These are phyloP conservation scores for Chaetomium globosum DNA, from an alignment of 2,329 filamentous ascomycete species.

Conservation along the genomic window DNA sequence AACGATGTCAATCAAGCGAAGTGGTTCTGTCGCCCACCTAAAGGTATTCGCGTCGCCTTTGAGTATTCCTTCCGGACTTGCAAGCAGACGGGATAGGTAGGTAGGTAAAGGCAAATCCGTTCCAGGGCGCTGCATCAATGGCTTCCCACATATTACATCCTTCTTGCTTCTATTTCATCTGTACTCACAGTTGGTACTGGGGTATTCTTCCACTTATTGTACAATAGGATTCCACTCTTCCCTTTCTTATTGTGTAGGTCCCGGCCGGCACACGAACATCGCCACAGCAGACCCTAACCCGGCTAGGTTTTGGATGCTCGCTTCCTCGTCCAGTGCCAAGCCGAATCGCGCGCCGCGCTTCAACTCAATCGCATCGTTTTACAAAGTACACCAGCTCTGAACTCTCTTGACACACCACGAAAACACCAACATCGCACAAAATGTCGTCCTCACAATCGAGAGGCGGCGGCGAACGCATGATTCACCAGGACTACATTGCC, in stretches of 20 bases:
- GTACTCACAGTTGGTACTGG: neutral
- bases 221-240: neutral
- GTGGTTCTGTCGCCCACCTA: neutral
- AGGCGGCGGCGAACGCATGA: constrained; percentile 57
- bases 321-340: neutral
- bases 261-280: neutral
- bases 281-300: constrained; percentile 9
- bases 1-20: neutral
- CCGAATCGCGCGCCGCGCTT: constrained; percentile 11
- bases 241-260: neutral
- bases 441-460: constrained; percentile 43
- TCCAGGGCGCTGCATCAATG: neutral
- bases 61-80: neutral
- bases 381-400: neutral
- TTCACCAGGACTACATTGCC: constrained; percentile 96
- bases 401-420: neutral
- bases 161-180: neutral
- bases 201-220: no score
- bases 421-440: constrained; percentile 4
- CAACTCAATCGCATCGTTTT: neutral
- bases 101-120: neutral
- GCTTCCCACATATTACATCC: no score
- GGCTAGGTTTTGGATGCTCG: neutral
- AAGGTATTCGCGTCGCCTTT: neutral
- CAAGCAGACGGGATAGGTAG: neutral